Evolutionary conservation across 2,329 filamentous ascomycete species (phyloP), one percentile per base, ranked within the genome.

Genomic region (Monosporascus sp.): DNA sequence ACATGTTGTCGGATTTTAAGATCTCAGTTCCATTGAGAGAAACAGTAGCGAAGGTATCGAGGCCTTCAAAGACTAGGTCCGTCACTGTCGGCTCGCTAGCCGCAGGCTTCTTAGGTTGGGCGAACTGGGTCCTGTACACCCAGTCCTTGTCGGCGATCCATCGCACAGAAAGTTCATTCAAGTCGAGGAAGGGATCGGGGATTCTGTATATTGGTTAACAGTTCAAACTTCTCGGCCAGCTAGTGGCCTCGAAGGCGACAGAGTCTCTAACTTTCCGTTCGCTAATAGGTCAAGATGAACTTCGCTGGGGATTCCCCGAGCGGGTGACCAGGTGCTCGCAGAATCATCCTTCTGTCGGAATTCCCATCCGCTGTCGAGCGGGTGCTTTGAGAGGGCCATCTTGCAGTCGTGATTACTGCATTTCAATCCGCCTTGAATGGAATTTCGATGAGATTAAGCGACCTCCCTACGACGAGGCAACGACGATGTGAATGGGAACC

Each of bases 91-190:
- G 37, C 14, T 18, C 37, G 31, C 52, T 51, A 18, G 55, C 50
- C 20, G 37, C n/a, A 6, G 38, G 8, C 17, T 35, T 49, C 39
- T 15, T 38, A 39, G 65, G 64, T 11, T 58, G 62, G 14, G 53
- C 46, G 55, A 75, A 73, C 1, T 53, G 48, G 22, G 72, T 75
- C 7, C 72, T 73, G 63, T 87, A 87, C 1, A 73, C 71, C 83
- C 83, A 87, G 52, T 73, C 70, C 59, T 80, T 79, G 51, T 85
- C 79, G n/a, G 78, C 81, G 35, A 87, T 76, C 81, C 83, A 87
- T 60, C 79, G 75, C 3, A 77, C 77, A 7, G 75, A 72, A 9
- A 82, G 67, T 62, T 87, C 84, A 60, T 87, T 86, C 57, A 82
- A 75, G 51, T 83, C 79, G 18, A 82, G 64, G 59, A 82, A 85